Conservation (phyloP, 257 asterid species). For the Scutellaria baicalensis region DNA sequence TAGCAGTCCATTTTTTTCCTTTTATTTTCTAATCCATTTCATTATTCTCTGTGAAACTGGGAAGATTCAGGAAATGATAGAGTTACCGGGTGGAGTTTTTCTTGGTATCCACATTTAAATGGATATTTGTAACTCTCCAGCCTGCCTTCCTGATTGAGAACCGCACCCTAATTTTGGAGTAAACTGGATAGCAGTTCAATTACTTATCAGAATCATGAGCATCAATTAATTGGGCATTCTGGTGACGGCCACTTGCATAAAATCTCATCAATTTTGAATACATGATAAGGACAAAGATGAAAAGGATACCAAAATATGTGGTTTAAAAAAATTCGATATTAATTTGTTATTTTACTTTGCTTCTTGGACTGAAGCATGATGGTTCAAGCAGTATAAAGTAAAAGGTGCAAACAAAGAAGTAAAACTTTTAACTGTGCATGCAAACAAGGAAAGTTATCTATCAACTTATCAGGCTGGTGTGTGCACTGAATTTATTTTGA, state of each 20-base stretch:
- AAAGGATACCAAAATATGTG: not conserved
- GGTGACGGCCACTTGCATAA: not conserved
- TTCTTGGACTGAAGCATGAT: not conserved
- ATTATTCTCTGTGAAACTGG: not conserved
- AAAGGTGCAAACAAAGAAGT: conserved; percentile 3
- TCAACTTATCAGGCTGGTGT: not conserved
- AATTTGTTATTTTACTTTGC: not conserved
- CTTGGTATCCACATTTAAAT: not conserved
- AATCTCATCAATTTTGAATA: not conserved
- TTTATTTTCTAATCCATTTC: not conserved
- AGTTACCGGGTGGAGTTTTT: not conserved
- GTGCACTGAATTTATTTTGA: not conserved
- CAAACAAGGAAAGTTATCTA: not conserved
- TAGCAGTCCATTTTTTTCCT: not conserved
- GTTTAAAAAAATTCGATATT: not conserved
- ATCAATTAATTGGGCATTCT: not conserved
- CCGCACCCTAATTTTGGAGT: not conserved
- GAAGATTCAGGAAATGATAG: not conserved
- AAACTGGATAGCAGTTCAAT: not conserved
- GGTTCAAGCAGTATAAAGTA: conserved; percentile 6
- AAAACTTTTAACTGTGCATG: not conserved
- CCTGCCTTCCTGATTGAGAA: not conserved
- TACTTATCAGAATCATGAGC: conserved; percentile 1
- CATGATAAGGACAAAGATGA: not conserved
- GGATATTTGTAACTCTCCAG: not conserved